phyloP scores from a whole-genome alignment of 1,139 yeast species.

The Yamadazyma spencermartinsiae region DNA sequence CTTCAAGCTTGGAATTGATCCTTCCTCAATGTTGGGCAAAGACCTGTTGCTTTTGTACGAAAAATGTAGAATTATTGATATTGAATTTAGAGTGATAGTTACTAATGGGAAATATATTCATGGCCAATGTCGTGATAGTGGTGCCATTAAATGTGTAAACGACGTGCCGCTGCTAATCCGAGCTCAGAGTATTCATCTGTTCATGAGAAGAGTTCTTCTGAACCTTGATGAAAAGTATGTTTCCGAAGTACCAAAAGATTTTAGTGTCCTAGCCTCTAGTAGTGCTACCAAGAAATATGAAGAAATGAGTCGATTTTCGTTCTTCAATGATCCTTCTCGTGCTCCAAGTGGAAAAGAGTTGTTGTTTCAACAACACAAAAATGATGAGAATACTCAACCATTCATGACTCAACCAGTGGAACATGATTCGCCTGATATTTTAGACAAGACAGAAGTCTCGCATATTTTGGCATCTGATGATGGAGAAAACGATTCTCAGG shows the following conservation, averaged over 20 bases:
- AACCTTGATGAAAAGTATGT: background rate
- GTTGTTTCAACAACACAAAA: conserved; percentile 1
- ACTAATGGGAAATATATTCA: background rate
- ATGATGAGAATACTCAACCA: conserved; percentile 1
- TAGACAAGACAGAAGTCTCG: background rate
- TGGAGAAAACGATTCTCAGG: background rate
- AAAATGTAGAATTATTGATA: background rate
- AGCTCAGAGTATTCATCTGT: background rate
- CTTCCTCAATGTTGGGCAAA: background rate
- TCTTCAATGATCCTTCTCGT: background rate
- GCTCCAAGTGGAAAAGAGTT: conserved; percentile 1
- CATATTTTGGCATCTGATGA: background rate
- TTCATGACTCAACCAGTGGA: background rate
- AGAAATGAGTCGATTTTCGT: background rate
- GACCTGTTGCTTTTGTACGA: background rate
- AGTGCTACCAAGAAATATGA: background rate
- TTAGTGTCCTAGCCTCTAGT: background rate
- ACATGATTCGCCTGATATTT: background rate
- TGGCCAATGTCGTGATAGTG: background rate
- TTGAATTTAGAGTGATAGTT: background rate
- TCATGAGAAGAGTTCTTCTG: background rate
- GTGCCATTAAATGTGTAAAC: background rate
- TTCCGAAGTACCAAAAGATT: background rate
- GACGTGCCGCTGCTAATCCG: background rate
- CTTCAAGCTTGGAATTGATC: background rate